Evolutionary conservation across 1,139 yeast genomes (phyloP), one percentile per base, ranked within the genome.

Genomic region (Diutina mesorugosa): DNA sequence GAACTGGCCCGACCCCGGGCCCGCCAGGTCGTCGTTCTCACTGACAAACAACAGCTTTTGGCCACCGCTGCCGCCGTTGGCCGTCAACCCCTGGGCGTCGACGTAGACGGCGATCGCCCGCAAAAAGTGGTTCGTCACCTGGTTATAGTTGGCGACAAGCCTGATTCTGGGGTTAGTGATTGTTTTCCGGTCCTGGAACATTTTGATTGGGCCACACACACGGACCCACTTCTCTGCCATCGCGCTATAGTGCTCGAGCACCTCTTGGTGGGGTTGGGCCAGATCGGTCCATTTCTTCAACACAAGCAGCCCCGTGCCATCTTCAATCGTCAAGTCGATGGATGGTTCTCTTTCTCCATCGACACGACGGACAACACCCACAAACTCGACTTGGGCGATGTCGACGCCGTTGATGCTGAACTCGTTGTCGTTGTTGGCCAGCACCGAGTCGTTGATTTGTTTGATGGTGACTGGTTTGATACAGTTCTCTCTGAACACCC

Each of bases 401-500:
- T 80, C 83, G 56, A 80, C 81, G 56, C 84, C 86, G 65, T 87
- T 84, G 47, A 86, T 72, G 45, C 72, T 74, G 65, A 82, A 86
- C n/a, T 87, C 90, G 12, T 88, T 90, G 65, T 89, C 97, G 52
- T 87, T 87, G 8, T 80, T 78, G 5, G 73, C 74, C 61, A 84
- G 89, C 28, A 77, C 72, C 6, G 95, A 83, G 56, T 84, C 89
- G 59, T 78, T 72, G 59, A 90, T 76, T 69, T 88, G 95, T 65
- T 87, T 87, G 64, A 90, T 83, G 1, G 96, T 89, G 14, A 90
- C 93, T 0, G 97, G 95, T 0, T 90, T 85, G 54, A 89, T 68
- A 14, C 83, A 12, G 8, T 47, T 16, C 10, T 28, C 51, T 30
- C 7, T 14, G 2, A 14, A 4, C 6, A 28, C n/a, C 14, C 51